Base-by-base conservation (phyloP, 208 protist species). In the Herpetomonas tarakana region DNA sequence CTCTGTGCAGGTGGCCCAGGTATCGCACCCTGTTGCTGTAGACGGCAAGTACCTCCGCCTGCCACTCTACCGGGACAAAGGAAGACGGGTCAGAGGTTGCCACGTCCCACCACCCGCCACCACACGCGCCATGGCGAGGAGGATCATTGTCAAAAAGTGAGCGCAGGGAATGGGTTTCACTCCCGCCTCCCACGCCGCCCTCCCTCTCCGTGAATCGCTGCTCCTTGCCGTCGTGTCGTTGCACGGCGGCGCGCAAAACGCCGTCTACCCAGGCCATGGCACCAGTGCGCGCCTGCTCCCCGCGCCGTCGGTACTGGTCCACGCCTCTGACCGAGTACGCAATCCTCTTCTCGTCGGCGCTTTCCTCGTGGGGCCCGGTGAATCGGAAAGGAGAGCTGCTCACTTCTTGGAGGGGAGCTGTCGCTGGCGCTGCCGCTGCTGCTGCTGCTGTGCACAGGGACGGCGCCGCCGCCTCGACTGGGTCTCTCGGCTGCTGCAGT, bases 401-500 rank as follows among this genome's bases (percentile, higher is more conserved):
- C n/a, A n/a, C n/a, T n/a, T n/a, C n/a, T 65, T 70, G 4, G 68
- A 81, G 3, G 61, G 57, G 11, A 73, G 65, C 2, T 39, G 54
- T 19, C 54, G 62, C 12, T 7, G 49, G 24, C 25, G 25, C 49
- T n/a, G n/a, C n/a, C n/a, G n/a, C n/a, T n/a, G n/a, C n/a, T n/a
- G n/a, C n/a, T n/a, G n/a, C n/a, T n/a, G n/a, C n/a, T n/a, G n/a
- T n/a, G n/a, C n/a, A n/a, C n/a, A n/a, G n/a, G n/a, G n/a, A n/a
- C n/a, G n/a, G n/a, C n/a, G n/a, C n/a, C n/a, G n/a, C n/a, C n/a
- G n/a, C n/a, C n/a, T n/a, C n/a, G n/a, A n/a, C n/a, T n/a, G n/a
- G n/a, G n/a, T n/a, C n/a, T n/a, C n/a, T n/a, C n/a, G n/a, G n/a
- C n/a, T n/a, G n/a, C n/a, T n/a, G n/a, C n/a, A n/a, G n/a, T n/a